Base-by-base conservation (phyloP, 73 alveolate genomes). In the Blepharisma stoltei region DNA sequence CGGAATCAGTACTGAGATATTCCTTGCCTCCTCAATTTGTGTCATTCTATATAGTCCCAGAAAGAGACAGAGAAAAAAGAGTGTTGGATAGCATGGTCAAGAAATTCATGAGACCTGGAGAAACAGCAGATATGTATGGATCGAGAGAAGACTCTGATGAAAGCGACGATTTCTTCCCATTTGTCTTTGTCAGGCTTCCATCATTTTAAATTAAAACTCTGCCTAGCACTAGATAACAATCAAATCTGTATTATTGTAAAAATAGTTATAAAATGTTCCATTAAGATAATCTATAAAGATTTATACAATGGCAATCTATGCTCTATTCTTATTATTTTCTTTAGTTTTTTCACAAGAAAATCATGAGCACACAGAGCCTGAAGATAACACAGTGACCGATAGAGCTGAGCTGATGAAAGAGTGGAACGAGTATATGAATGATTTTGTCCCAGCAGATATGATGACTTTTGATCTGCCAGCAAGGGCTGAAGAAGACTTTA, bases 121-220 rank as follows among this genome's bases (percentile, higher is more conserved):
- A 69, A 60, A 78, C 46, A 70, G 83, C 78, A 55, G 94, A 87
- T 11, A 78, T 91, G 88, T 91, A 82, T 79, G 94, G 97, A 14
- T 78, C 93, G 6, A 89, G 86, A 76, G 97, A 89, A 66, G 95
- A 91, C 53, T 67, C 83, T 20, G 93, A 91, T 44, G 97, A 89
- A 53, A 82, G 94, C 7, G 97, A 91, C 45, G 97, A 91, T 78
- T 91, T 89, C 94, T 91, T 86, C 91, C 95, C 97, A 71, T 91
- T 89, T 80, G 97, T 90, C 38, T 81, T 79, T 82, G 81, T 84
- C 49, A 60, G 73, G 46, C 14, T 60, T n/a, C 73, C 73, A n/a
- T 32, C 41, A 32, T 32, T 32, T 32, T 32, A 32, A 32, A 32
- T 32, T 32, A 32, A 1, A 32, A 32, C 41, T 32, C 0, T 32